Evolutionary conservation across 108 stramenopile species (phyloP).

Genomic region (Skeletonema marinoi): DNA sequence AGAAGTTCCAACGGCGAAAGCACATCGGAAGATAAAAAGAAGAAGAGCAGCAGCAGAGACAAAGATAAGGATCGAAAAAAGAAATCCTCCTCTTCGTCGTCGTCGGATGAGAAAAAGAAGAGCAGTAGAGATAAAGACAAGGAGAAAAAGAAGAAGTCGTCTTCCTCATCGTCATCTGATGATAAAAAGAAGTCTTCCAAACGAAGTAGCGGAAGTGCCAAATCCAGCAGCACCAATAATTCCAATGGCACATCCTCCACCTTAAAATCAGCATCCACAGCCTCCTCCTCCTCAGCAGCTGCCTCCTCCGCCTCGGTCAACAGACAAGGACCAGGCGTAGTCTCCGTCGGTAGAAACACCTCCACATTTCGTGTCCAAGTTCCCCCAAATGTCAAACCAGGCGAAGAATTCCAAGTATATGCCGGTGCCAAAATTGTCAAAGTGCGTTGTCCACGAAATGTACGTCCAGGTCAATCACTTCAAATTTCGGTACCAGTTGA

Average conservation of each 20-base stretch:
- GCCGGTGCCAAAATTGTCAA: constrained; percentile 69
- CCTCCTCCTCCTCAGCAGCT: not conserved
- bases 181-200: not conserved
- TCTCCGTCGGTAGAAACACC: constrained; percentile 17
- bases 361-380: constrained; percentile 71
- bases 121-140: too few relatives aligned
- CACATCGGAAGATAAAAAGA: not conserved
- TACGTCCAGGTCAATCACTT: constrained; percentile 68
- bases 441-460: constrained; percentile 69
- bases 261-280: not conserved
- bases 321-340: constrained; percentile 25
- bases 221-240: too few relatives aligned
- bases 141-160: not conserved
- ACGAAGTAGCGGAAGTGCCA: not conserved
- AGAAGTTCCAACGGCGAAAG: not conserved
- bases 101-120: not conserved
- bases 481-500: constrained; percentile 74
- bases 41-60: not conserved
- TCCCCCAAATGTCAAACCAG: constrained; percentile 70
- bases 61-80: not conserved
- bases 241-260: not conserved
- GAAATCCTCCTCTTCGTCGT: not conserved
- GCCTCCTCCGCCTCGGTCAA: not conserved
- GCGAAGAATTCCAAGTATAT: constrained; percentile 87
- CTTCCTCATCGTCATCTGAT: not conserved